Conservation (phyloP, 129 eudicot species). For the carrot (Daucus carota) region DNA sequence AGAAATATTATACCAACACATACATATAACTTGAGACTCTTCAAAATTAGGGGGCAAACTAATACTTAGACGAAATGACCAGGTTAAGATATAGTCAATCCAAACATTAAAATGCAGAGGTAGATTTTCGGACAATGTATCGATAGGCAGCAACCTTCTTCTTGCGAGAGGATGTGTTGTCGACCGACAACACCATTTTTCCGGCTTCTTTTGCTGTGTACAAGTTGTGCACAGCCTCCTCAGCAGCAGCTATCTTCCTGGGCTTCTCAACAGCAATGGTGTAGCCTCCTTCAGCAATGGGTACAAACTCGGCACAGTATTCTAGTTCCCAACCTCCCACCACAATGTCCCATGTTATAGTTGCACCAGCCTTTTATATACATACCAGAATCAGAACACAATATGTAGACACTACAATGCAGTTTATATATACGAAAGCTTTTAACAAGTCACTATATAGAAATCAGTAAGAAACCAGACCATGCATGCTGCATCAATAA, state of each 20-base stretch:
- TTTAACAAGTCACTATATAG: not conserved
- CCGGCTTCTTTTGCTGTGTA: constrained; percentile 65
- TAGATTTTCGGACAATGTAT: constrained; percentile 62
- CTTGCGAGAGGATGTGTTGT: constrained; percentile 62
- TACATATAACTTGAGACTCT: not conserved
- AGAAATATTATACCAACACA: not conserved
- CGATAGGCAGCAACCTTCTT: constrained; percentile 84
- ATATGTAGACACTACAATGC: not conserved
- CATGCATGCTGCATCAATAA: no score
- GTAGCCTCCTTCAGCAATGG: constrained; percentile 58
- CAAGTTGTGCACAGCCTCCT: constrained; percentile 70
- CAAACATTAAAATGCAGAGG: not conserved
- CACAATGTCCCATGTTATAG: constrained; percentile 81
- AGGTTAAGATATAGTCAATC: not conserved
- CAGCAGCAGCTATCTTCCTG: constrained; percentile 35
- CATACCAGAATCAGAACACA: not conserved
- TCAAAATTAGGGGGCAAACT: constrained; percentile 1
- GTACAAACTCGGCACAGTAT: constrained; percentile 74
- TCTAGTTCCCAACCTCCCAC: constrained; percentile 97
- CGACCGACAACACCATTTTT: constrained; percentile 77
- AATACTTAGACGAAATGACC: constrained; percentile 6
- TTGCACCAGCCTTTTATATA: constrained; percentile 56
- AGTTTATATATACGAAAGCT: no score
- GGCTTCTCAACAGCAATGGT: constrained; percentile 72
- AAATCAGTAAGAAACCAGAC: not conserved